Evolutionary conservation across 108 stramenopile species (phyloP).

Genomic region (Skeletonema grethae): DNA sequence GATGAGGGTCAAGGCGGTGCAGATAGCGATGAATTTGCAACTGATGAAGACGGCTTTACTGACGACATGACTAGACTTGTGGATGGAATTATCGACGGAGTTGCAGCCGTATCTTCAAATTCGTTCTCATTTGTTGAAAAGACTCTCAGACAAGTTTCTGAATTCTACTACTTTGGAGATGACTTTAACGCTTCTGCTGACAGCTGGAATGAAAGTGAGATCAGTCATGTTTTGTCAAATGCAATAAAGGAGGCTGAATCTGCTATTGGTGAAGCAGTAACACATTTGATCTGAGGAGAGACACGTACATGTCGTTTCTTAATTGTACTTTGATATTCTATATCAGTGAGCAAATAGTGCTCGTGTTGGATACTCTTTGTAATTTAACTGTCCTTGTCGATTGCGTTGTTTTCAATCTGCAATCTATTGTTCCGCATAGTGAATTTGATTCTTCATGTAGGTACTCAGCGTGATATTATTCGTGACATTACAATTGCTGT

Average conservation of each 20-base stretch:
- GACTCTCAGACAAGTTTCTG: conserved; percentile 9
- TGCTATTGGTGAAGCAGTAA: not conserved
- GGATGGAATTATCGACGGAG: not conserved
- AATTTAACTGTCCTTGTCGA: not conserved
- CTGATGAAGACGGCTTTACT: conserved; percentile 16
- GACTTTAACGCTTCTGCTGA: not conserved
- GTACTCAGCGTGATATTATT: conserved; percentile 1
- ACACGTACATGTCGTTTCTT: not conserved
- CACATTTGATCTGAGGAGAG: not conserved
- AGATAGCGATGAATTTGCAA: not conserved
- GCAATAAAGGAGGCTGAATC: conserved; percentile 1
- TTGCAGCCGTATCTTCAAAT: conserved; percentile 2
- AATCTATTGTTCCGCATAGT: not conserved
- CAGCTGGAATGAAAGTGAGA: not conserved
- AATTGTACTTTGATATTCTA: conserved; percentile 6
- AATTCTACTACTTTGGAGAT: not conserved
- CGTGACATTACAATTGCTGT: not conserved
- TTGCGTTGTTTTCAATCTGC: not conserved
- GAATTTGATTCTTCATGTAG: not conserved
- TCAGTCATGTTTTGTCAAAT: not conserved
- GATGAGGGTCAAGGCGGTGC: too few species aligned
- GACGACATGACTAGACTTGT: conserved; percentile 14
- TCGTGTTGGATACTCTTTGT: conserved; percentile 1
- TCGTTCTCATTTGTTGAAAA: conserved; percentile 14
- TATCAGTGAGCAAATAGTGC: not conserved